phyloP scores from a whole-genome alignment of 2,329 filamentous ascomycete species.

The Verticillium albo-atrum region DNA sequence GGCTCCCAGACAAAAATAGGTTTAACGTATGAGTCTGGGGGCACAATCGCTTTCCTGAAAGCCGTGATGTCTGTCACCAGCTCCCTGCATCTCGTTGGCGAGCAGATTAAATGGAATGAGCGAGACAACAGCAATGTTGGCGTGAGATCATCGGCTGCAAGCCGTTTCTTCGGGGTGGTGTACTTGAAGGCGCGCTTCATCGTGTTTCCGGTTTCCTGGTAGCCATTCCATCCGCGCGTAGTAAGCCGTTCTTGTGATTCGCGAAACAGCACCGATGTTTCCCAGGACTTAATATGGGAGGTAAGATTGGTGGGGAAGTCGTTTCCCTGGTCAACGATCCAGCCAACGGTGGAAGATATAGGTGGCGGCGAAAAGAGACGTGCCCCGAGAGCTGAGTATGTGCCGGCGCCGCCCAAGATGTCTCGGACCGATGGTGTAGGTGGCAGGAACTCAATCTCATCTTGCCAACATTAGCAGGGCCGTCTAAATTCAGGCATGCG shows the following conservation, averaged over 20 bases:
- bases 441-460: slow-evolving; percentile 84
- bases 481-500: background rate
- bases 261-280: slow-evolving; percentile 68
- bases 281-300: slow-evolving; percentile 65
- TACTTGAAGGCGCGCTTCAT: slow-evolving; percentile 74
- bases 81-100: slow-evolving; percentile 68
- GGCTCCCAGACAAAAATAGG: slow-evolving; percentile 93
- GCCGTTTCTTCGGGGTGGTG: slow-evolving; percentile 76
- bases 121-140: slow-evolving; percentile 63
- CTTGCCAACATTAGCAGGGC: slow-evolving; percentile 37
- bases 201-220: slow-evolving; percentile 60
- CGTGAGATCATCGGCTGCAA: slow-evolving; percentile 69
- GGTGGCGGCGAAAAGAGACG: slow-evolving; percentile 75
- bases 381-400: slow-evolving; percentile 83
- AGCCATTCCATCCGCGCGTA: slow-evolving; percentile 91
- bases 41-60: slow-evolving; percentile 40
- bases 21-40: slow-evolving; percentile 35
- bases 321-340: slow-evolving; percentile 85
- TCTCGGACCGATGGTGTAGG: slow-evolving; percentile 65
- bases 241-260: slow-evolving; percentile 65
- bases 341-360: slow-evolving; percentile 66
- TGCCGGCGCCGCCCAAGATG: slow-evolving; percentile 83
- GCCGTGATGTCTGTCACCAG: slow-evolving; percentile 68
- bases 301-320: slow-evolving; percentile 74
- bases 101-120: slow-evolving; percentile 86